Evolutionary conservation across 495 filamentous ascomycete genomes (phyloP).

Genomic region (Aspergillus bertholletiae): DNA sequence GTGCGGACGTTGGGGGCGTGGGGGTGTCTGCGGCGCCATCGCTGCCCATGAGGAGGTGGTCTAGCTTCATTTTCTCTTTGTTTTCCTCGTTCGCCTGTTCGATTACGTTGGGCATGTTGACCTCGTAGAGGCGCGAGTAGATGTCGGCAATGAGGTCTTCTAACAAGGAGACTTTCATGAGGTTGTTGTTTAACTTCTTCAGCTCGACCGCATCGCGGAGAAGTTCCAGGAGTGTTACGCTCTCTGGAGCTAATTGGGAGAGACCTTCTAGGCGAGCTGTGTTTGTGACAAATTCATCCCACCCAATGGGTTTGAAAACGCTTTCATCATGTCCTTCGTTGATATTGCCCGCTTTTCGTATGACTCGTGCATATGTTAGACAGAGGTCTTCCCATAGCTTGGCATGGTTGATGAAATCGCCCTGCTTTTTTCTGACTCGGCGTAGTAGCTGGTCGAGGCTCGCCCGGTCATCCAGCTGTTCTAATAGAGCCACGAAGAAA

Average conservation of each 20-base stretch:
- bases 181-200: constrained; percentile 81
- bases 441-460: constrained; percentile 80
- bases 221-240: constrained; percentile 54
- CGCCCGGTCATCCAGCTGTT: constrained; percentile 68
- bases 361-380: constrained; percentile 65
- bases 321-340: constrained; percentile 67
- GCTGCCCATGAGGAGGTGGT: constrained; percentile 49
- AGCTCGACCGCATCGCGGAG: constrained; percentile 83
- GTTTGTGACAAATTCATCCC: constrained; percentile 75
- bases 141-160: constrained; percentile 89
- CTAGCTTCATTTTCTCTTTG: constrained; percentile 56
- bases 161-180: constrained; percentile 79
- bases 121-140: constrained; percentile 74
- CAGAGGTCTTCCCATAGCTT: constrained; percentile 84
- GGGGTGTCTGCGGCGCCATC: constrained; percentile 35
- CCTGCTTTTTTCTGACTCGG: constrained; percentile 74
- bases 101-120: constrained; percentile 44
- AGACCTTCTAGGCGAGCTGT: constrained; percentile 52
- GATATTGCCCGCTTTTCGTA: constrained; percentile 66
- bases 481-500: constrained; percentile 72
- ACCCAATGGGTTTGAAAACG: constrained; percentile 71
- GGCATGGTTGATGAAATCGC: constrained; percentile 80
- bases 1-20: constrained; percentile 30
- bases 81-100: constrained; percentile 50
- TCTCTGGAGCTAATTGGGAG: constrained; percentile 38